Evolutionary conservation across 2,329 filamentous ascomycete genomes (phyloP), one percentile per base, ranked within the genome.

Genomic region (Karstenula rhodostoma): DNA sequence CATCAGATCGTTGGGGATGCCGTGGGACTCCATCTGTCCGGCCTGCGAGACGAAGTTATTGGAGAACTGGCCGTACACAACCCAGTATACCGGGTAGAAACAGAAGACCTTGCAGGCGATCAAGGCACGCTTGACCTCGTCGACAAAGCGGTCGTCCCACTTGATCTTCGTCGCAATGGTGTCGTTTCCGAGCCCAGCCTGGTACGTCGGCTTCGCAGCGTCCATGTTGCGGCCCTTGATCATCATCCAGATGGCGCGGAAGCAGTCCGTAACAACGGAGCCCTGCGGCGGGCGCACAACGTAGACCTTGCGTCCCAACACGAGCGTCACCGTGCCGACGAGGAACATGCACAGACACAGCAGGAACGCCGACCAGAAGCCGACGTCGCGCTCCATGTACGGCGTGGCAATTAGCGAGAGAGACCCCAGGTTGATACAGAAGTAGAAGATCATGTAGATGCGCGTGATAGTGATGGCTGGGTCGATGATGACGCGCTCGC

Each of bases 61-160:
- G 35, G 76, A 77, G 73, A 78, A 78, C 40, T 78, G 73, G 12
- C 72, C 70, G 57, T 78, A 82, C 13, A 80, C 77, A 7, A 82
- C 77, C 80, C 80, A 82, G 74, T 81, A 82, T 61, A 82, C 73
- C 1, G 81, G 81, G 60, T 80, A 82, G 65, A 81, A 82, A 50
- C 66, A 64, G 63, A 92, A 91, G 59, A 92, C 89, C 70, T 89
- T 85, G 83, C 89, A 92, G 35, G 89, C 90, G 75, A 82, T 73
- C 5, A 88, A 78, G 2, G 85, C 85, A 66, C 89, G 87, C 82
- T 90, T 90, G 56, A 92, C 81, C 71, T 92, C 90, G 2, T 91
- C 89, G 56, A 92, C 82, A 67, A 92, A 92, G 71, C 87, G 84
- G 70, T 91, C 89, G 60, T 90, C 85, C 88, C 89, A 92, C 27